Percentiles rank a stretch among this genome's conserved stretches.
Conservation (phyloP, 176 grass and related monocot species). For the Alopecurus myosuroides region DNA sequence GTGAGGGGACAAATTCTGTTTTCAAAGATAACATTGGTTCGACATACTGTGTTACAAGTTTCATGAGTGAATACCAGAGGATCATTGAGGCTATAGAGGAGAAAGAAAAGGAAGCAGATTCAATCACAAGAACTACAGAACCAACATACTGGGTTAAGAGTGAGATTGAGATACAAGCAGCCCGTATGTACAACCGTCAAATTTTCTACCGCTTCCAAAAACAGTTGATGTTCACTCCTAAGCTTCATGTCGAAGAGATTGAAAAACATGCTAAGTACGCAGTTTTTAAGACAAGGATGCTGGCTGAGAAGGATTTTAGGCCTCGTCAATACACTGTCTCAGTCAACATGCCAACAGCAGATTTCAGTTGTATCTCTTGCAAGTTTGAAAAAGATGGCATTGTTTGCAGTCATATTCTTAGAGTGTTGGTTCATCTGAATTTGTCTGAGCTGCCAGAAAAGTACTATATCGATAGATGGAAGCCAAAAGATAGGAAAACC, state of each 20-base stretch:
- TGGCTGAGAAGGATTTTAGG: not conserved
- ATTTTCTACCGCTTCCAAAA: not conserved
- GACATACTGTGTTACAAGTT: too few species aligned
- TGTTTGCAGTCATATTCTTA: not conserved
- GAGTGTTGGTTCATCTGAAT: not conserved
- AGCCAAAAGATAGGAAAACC: too few species aligned
- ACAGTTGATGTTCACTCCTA: not conserved
- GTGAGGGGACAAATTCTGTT: not conserved
- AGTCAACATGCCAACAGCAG: not conserved
- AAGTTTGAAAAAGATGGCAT: not conserved
- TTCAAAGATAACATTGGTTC: not conserved
- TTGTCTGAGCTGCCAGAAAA: not conserved
- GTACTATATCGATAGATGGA: not conserved
- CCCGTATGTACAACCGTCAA: not conserved
- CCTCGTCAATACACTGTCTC: not conserved
- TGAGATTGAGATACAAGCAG: not conserved
- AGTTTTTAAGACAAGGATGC: not conserved
- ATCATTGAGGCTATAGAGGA: not conserved
- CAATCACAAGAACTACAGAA: not conserved
- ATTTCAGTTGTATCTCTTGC: not conserved
- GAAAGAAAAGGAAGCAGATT: not conserved
- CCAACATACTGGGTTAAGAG: not conserved
- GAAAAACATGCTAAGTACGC: not conserved
- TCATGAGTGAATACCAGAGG: not conserved
- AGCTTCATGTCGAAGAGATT: not conserved